phyloP scores from a whole-genome alignment of 2,329 filamentous ascomycete species.

The Chrysosporium queenslandicum region DNA sequence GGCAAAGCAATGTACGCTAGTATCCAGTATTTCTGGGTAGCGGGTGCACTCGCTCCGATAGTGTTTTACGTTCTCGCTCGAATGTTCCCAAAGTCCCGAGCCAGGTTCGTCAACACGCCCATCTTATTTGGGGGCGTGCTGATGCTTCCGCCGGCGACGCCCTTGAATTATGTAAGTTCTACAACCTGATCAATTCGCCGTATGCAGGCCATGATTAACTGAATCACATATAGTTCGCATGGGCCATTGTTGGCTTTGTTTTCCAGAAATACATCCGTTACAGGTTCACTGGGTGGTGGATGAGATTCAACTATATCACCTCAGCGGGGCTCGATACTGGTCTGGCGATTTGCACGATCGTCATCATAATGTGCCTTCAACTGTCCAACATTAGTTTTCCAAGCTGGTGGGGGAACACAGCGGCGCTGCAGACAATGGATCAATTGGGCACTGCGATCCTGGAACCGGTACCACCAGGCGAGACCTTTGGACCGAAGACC shows the following conservation, averaged over 20 bases:
- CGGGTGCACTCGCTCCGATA: constrained; percentile 54
- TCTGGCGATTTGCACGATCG: constrained; percentile 53
- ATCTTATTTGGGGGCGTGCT: constrained; percentile 58
- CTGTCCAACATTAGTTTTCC: constrained; percentile 48
- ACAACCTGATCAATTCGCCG: background rate
- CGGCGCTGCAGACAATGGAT: constrained; percentile 54
- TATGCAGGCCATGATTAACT: background rate
- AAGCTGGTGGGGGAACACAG: constrained; percentile 58
- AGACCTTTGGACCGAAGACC: constrained; percentile 51
- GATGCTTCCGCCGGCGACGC: constrained; percentile 57
- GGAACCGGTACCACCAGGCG: constrained; percentile 42
- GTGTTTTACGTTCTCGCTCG: constrained; percentile 53
- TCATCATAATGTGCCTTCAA: constrained; percentile 61
- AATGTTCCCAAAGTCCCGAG: constrained; percentile 50
- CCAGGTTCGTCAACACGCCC: constrained; percentile 58
- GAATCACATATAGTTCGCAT: constrained; percentile 42
- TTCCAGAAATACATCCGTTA: constrained; percentile 61
- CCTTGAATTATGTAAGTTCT: constrained; percentile 48
- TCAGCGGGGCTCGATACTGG: constrained; percentile 62
- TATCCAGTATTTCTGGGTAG: constrained; percentile 62
- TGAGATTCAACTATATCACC: constrained; percentile 67
- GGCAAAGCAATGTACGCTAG: constrained; percentile 51
- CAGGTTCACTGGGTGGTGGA: constrained; percentile 61
- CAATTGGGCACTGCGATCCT: constrained; percentile 51
- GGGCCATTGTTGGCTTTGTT: constrained; percentile 56